Evolutionary conservation across 2,329 filamentous ascomycete genomes (phyloP).

Genomic region (Penicillium sp.): DNA sequence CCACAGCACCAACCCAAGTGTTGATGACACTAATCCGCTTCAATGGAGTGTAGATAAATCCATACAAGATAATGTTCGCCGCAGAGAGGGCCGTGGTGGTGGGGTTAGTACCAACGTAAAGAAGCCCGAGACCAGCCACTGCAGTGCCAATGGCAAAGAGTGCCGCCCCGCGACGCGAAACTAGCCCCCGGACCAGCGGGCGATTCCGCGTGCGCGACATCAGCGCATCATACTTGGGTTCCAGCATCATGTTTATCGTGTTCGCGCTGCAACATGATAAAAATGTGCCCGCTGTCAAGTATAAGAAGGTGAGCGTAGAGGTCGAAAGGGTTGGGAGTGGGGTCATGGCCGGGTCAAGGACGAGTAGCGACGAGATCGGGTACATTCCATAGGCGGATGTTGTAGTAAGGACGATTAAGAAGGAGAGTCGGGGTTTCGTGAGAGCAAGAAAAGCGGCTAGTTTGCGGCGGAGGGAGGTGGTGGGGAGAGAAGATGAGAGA

Average conservation of each 20-base stretch:
- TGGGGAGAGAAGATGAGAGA: slow-evolving; percentile 60
- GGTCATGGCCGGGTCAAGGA: slow-evolving; percentile 72
- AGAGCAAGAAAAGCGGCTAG: slow-evolving; percentile 84
- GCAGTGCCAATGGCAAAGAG: slow-evolving; percentile 79
- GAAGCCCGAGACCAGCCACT: slow-evolving; percentile 66
- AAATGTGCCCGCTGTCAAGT: slow-evolving; percentile 86
- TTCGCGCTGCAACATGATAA: slow-evolving; percentile 91
- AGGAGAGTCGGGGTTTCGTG: slow-evolving; percentile 91
- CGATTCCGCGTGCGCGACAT: slow-evolving; percentile 94
- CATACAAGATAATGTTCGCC: slow-evolving; percentile 85
- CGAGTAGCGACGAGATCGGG: slow-evolving; percentile 83
- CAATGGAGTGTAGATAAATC: slow-evolving; percentile 87
- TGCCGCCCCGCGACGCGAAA: slow-evolving; percentile 71
- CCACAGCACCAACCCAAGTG: slow-evolving; percentile 91
- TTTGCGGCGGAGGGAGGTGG: slow-evolving; percentile 64
- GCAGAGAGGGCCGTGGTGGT: slow-evolving; percentile 86
- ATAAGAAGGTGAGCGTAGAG: slow-evolving; percentile 86
- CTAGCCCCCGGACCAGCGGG: slow-evolving; percentile 79
- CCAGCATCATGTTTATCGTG: slow-evolving; percentile 95
- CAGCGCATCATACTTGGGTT: slow-evolving; percentile 83
- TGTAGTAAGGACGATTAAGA: slow-evolving; percentile 86
- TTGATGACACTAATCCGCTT: slow-evolving; percentile 86
- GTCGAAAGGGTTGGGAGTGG: slow-evolving; percentile 63
- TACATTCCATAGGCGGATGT: slow-evolving; percentile 92
- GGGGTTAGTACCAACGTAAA: slow-evolving; percentile 91